phyloP scores from a whole-genome alignment of 2,329 filamentous ascomycete genomes.

The Ramichloridium luteum region DNA sequence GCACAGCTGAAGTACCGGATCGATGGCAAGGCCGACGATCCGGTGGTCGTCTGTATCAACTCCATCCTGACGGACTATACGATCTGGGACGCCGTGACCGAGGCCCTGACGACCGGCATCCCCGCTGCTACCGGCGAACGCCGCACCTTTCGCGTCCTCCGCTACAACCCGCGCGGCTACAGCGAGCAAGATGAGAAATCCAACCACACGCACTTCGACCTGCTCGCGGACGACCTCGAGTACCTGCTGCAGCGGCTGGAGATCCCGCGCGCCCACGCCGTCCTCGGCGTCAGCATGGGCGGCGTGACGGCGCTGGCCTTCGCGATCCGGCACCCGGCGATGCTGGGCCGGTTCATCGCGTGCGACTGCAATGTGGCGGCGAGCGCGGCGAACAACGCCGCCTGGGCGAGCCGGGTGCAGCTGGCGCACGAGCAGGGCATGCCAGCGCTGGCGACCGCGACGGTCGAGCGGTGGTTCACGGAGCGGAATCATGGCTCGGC shows the following conservation, averaged over 20 bases:
- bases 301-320: slow-evolving; percentile 67
- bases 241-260: slow-evolving; percentile 56
- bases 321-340: slow-evolving; percentile 51
- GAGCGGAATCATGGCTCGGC: slow-evolving; percentile 46
- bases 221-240: slow-evolving; percentile 56
- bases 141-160: slow-evolving; percentile 59
- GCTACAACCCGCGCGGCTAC: slow-evolving; percentile 67
- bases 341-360: slow-evolving; percentile 51
- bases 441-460: slow-evolving; percentile 51
- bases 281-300: slow-evolving; percentile 70
- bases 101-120: slow-evolving; percentile 41
- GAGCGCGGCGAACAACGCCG: slow-evolving; percentile 60
- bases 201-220: slow-evolving; percentile 43
- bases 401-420: slow-evolving; percentile 66
- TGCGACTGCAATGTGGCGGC: slow-evolving; percentile 70
- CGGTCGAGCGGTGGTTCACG: slow-evolving; percentile 66
- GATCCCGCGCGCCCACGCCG: slow-evolving; percentile 50
- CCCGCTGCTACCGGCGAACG: too few relatives aligned
- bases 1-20: slow-evolving; percentile 60
- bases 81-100: slow-evolving; percentile 71
- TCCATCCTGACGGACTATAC: slow-evolving; percentile 64
- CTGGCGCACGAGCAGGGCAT: slow-evolving; percentile 36
- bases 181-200: slow-evolving; percentile 28
- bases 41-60: slow-evolving; percentile 64
- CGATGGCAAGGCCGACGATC: slow-evolving; percentile 59